Evolutionary conservation across 78 protist species (phyloP).

Genomic region (Anaeramoeba ignava): DNA sequence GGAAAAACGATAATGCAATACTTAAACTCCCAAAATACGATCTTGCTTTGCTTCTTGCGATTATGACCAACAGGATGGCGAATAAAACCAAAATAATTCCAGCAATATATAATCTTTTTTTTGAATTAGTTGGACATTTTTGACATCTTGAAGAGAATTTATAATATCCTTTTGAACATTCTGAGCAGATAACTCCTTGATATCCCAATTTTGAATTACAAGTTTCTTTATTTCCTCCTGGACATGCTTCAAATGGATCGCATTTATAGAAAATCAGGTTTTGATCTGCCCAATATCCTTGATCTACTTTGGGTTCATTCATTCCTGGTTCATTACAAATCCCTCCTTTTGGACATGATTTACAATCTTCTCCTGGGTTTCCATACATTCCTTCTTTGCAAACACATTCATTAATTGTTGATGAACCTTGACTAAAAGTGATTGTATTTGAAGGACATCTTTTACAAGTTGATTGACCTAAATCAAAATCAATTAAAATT

Average conservation of each 20-base stretch:
- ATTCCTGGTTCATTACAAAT: no score
- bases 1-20: background rate
- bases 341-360: no score
- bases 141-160: background rate
- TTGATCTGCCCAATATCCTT: no score
- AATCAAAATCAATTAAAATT: no score
- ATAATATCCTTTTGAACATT: background rate
- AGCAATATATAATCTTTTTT: background rate
- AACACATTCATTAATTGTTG: no score
- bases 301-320: no score
- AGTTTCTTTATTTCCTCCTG: background rate
- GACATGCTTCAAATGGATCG: background rate
- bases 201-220: background rate
- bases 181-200: background rate
- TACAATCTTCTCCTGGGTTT: no score
- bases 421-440: no score
- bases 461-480: background rate
- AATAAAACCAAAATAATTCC: background rate
- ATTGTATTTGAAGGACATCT: no score
- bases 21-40: background rate
- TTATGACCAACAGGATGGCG: background rate
- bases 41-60: background rate
- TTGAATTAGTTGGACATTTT: background rate
- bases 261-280: no score
- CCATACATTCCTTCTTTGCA: no score